Conservation (phyloP, 2,329 filamentous ascomycete genomes). For the Aspergillus sp. region DNA sequence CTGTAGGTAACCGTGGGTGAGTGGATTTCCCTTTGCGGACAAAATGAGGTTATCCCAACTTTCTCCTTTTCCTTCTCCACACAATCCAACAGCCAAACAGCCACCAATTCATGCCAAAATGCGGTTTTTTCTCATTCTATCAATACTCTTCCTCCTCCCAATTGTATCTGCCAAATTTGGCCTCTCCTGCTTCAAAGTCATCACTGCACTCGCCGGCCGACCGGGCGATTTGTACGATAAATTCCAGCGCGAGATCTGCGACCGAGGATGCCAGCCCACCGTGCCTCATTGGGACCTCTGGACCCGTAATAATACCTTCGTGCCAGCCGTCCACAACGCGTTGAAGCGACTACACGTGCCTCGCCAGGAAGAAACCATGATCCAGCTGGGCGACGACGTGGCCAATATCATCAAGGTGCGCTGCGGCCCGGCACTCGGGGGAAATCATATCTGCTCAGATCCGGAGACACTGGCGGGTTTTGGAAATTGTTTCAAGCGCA, state of each 20-base stretch:
- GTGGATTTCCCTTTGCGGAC: not conserved
- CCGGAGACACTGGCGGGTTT: conserved; percentile 25
- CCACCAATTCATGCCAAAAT: too few relatives aligned
- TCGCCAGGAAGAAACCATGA: conserved; percentile 22
- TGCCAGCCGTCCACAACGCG: conserved; percentile 28
- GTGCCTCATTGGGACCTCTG: conserved; percentile 31
- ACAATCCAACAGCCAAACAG: too few relatives aligned
- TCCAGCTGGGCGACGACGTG: conserved; percentile 29
- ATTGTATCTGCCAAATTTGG: conserved; percentile 19
- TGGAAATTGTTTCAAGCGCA: conserved; percentile 29
- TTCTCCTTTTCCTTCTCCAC: not conserved
- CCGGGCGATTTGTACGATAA: conserved; percentile 25
- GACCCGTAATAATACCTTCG: conserved; percentile 31
- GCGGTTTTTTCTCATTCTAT: conserved; percentile 3
- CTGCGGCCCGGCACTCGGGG: conserved; percentile 23
- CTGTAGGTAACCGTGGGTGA: too few relatives aligned
- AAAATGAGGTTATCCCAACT: not conserved
- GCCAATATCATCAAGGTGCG: conserved; percentile 27
- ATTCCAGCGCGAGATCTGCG: conserved; percentile 30
- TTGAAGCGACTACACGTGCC: conserved; percentile 25
- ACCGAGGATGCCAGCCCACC: conserved; percentile 26
- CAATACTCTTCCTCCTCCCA: conserved; percentile 13
- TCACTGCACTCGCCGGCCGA: conserved; percentile 55
- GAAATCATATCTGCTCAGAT: conserved; percentile 28
- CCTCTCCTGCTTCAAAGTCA: conserved; percentile 76